phyloP scores from a whole-genome alignment of 1,139 yeast species.

The Geotrichum siamense region DNA sequence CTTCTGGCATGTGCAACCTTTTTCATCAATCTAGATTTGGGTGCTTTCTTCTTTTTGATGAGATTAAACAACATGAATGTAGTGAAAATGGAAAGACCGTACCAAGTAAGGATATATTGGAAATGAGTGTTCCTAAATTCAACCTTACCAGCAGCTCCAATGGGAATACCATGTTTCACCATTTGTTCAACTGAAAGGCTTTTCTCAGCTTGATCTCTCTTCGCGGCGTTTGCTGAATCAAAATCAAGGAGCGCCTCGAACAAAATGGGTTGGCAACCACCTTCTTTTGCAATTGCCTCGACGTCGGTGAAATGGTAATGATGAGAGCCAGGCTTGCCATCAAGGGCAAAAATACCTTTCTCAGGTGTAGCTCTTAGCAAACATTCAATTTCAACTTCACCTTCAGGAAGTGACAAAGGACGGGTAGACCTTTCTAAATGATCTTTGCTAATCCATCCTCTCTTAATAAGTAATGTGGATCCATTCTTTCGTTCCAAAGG shows the following conservation, averaged over 20 bases:
- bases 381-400: slow-evolving; percentile 67
- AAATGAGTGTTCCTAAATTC: slow-evolving; percentile 82
- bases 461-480: slow-evolving; percentile 53
- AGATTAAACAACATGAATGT: slow-evolving; percentile 56
- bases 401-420: slow-evolving; percentile 64
- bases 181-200: slow-evolving; percentile 30
- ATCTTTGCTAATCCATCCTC: slow-evolving; percentile 88
- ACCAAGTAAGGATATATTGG: slow-evolving; percentile 93
- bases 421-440: slow-evolving; percentile 61
- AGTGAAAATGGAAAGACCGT: slow-evolving; percentile 70
- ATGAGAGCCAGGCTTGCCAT: slow-evolving; percentile 50
- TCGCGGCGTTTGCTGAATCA: slow-evolving; percentile 50
- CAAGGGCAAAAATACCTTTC: slow-evolving; percentile 65
- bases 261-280: slow-evolving; percentile 66
- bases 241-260: slow-evolving; percentile 56
- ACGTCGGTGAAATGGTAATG: slow-evolving; percentile 60
- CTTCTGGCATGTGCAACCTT: slow-evolving; percentile 29
- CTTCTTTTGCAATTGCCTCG: slow-evolving; percentile 65
- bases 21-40: slow-evolving; percentile 16
- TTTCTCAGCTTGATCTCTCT: slow-evolving; percentile 22
- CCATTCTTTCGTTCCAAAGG: slow-evolving; percentile 59
- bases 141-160: slow-evolving; percentile 73
- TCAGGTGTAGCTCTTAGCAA: slow-evolving; percentile 65
- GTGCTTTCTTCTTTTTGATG: slow-evolving; percentile 30
- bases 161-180: slow-evolving; percentile 76